Evolutionary conservation across 2,329 filamentous ascomycete genomes (phyloP).

Genomic region (Catunica adiposa): DNA sequence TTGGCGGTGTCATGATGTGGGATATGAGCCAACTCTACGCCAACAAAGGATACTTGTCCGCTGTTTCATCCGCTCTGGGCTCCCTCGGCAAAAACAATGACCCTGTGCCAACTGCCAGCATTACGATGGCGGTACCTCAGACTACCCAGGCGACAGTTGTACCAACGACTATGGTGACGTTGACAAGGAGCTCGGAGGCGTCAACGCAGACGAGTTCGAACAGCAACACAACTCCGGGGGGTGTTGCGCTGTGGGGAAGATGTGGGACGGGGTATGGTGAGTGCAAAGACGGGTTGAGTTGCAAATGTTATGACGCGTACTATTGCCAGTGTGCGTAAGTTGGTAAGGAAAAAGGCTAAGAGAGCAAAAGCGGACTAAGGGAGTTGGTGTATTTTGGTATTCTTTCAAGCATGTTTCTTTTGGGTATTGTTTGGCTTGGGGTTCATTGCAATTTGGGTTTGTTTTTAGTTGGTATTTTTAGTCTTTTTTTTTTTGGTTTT

Average conservation of each 20-base stretch:
- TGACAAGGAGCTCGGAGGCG: background rate
- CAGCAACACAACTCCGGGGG: background rate
- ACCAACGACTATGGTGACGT: background rate
- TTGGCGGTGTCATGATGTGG: constrained; percentile 32
- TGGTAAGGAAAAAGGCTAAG: no score
- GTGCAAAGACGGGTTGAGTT: background rate
- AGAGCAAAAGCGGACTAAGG: no score
- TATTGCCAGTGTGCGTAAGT: background rate
- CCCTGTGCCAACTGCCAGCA: background rate
- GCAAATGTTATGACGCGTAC: background rate
- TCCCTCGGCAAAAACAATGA: no score
- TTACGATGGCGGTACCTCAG: background rate
- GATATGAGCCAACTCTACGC: constrained; percentile 27
- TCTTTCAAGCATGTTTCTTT: no score
- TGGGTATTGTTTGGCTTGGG: no score
- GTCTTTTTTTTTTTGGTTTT: no score
- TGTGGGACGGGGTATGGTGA: background rate
- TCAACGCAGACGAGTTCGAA: background rate
- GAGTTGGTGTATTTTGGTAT: no score
- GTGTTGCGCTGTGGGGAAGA: background rate
- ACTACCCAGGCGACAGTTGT: background rate
- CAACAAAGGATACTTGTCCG: constrained; percentile 39
- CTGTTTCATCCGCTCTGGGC: constrained; percentile 24
- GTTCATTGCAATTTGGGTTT: no score
- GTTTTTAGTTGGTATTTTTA: no score